Conservation (phyloP, 2,329 filamentous ascomycete genomes). For the Exophiala dermatitidis region DNA sequence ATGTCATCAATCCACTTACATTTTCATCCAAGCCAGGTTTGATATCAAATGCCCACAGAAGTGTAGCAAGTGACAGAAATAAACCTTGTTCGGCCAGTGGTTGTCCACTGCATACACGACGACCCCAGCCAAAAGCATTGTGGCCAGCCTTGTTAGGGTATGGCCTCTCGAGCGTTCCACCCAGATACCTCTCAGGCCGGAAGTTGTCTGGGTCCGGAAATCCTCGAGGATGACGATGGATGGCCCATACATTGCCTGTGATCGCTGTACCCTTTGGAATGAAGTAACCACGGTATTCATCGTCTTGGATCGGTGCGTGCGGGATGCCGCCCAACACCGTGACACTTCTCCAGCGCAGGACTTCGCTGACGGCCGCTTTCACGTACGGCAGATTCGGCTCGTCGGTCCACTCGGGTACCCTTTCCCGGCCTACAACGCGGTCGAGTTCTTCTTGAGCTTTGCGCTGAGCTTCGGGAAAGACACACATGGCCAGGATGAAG, state of each 20-base stretch:
- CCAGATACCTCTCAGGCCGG: constrained; percentile 40
- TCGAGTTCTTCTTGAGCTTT: constrained; percentile 43
- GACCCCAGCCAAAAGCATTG: constrained; percentile 53
- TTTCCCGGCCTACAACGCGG: constrained; percentile 34
- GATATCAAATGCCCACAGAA: constrained; percentile 54
- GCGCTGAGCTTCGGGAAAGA: constrained; percentile 45
- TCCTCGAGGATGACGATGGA: constrained; percentile 32
- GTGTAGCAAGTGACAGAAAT: constrained; percentile 51
- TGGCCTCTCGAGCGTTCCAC: constrained; percentile 31
- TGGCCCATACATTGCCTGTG: constrained; percentile 26
- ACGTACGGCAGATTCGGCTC: constrained; percentile 34
- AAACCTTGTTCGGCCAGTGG: constrained; percentile 54
- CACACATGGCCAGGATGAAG: constrained; percentile 28
- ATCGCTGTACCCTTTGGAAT: constrained; percentile 42
- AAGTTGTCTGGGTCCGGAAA: constrained; percentile 37
- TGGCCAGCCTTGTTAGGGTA: constrained; percentile 47
- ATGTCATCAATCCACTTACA: constrained; percentile 4
- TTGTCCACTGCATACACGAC: constrained; percentile 49
- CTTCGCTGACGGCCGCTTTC: constrained; percentile 35
- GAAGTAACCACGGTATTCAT: constrained; percentile 44
- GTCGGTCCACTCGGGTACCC: constrained; percentile 36
- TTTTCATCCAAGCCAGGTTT: constrained; percentile 35
- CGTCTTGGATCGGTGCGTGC: constrained; percentile 38
- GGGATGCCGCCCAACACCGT: constrained; percentile 32
- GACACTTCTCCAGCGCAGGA: constrained; percentile 34